A percentile compares a stretch with the other conserved stretches of the same genome.
Conservation (phyloP, 257 asterid species). For the Plantago elongata region DNA sequence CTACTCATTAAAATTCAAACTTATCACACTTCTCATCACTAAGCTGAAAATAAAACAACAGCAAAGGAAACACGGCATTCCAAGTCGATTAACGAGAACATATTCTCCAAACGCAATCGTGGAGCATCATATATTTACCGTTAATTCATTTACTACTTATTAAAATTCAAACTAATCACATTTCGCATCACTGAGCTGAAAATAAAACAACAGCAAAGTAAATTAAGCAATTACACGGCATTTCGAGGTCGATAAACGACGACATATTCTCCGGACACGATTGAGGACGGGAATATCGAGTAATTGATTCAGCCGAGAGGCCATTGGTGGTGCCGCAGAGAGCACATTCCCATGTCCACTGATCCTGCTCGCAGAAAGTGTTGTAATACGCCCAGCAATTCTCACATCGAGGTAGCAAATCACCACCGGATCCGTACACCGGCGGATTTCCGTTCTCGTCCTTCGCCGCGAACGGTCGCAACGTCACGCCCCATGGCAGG, state of each 20-base stretch:
- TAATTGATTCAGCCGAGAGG: constrained; percentile 51
- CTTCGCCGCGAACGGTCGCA: constrained; percentile 77
- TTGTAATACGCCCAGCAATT: constrained; percentile 94
- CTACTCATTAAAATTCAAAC: too few species aligned
- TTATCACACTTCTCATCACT: not conserved
- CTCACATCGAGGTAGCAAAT: constrained; percentile 83
- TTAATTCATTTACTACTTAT: too few species aligned
- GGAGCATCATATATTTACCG: constrained; percentile 22
- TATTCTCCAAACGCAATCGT: constrained; percentile 68
- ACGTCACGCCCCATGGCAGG: constrained; percentile 81
- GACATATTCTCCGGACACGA: constrained; percentile 78
- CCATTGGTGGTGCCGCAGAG: constrained; percentile 93
- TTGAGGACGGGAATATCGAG: constrained; percentile 68
- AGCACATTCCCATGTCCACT: constrained; percentile 94
- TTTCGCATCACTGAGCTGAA: not conserved
- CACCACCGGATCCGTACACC: constrained; percentile 86
- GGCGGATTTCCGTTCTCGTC: constrained; percentile 84
- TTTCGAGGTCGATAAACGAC: constrained; percentile 83
- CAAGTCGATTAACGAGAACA: constrained; percentile 83
- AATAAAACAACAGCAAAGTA: not conserved
- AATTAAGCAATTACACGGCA: constrained; percentile 46
- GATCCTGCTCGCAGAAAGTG: constrained; percentile 88
- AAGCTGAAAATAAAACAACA: not conserved
- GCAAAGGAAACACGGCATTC: constrained; percentile 47
- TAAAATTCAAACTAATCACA: not conserved